phyloP scores from a whole-genome alignment of 1,284 basidiomycete species.

The Malassezia furfur region DNA sequence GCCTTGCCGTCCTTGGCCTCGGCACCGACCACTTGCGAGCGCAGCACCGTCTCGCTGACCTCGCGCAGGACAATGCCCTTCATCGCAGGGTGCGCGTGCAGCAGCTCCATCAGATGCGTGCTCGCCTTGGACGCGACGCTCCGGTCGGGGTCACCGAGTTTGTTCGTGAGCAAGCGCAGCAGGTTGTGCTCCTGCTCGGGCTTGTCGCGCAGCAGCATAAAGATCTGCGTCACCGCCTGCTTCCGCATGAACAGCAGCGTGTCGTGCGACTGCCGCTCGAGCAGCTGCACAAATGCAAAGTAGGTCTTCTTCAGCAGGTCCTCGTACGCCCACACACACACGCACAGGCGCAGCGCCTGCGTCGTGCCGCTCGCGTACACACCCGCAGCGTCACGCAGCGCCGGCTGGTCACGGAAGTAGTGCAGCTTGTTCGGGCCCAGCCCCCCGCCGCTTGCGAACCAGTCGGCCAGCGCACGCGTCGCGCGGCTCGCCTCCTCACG shows the following conservation, averaged over 20 bases:
- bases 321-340: conserved; percentile 82
- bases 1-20: conserved; percentile 13
- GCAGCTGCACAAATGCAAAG: conserved; percentile 77
- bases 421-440: conserved; percentile 62
- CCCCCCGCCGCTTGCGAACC: conserved; percentile 67
- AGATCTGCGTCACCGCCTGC: conserved; percentile 61
- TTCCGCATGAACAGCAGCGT: conserved; percentile 77
- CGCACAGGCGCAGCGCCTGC: conserved; percentile 52
- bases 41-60: conserved; percentile 66
- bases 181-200: conserved; percentile 97
- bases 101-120: conserved; percentile 74
- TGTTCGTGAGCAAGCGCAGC: conserved; percentile 82
- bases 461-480: conserved; percentile 80
- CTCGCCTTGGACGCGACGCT: conserved; percentile 80
- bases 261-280: conserved; percentile 82
- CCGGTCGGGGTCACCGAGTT: conserved; percentile 69
- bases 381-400: conserved; percentile 56
- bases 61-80: conserved; percentile 82
- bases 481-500: conserved; percentile 85
- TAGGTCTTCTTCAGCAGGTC: conserved; percentile 97
- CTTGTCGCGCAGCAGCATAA: conserved; percentile 72
- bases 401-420: conserved; percentile 81
- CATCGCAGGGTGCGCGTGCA: conserved; percentile 88
- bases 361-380: conserved; percentile 25
- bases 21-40: conserved; percentile 49